A percentile compares a stretch with the other conserved stretches of the same genome.
Conservation (phyloP, 2,329 filamentous ascomycete genomes). For the Talaromyces piceae region DNA sequence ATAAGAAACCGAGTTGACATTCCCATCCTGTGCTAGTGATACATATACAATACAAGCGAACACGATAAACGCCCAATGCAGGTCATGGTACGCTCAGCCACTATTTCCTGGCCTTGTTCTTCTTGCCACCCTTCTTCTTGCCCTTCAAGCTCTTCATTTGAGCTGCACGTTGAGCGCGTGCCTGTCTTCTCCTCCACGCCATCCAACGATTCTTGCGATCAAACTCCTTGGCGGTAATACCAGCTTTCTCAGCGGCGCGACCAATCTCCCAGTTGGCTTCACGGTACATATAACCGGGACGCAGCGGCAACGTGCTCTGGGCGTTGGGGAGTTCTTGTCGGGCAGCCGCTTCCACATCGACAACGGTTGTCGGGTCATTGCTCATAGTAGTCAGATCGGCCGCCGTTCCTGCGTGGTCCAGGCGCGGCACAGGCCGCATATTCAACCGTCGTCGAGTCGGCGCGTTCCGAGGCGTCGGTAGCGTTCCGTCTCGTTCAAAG, state of each 20-base stretch:
- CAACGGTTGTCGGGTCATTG: slow-evolving; percentile 13
- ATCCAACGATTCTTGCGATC: slow-evolving; percentile 54
- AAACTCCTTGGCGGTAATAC: slow-evolving; percentile 49
- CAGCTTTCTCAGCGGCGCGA: slow-evolving; percentile 52
- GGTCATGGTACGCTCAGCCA: slow-evolving; percentile 4
- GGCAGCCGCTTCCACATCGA: slow-evolving; percentile 19
- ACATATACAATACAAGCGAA: slow-evolving; percentile 9
- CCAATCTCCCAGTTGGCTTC: slow-evolving; percentile 64
- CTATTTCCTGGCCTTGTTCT: slow-evolving; percentile 23
- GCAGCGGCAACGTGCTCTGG: slow-evolving; percentile 29
- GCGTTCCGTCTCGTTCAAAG: slow-evolving; percentile 70
- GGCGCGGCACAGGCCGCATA: slow-evolving; percentile 52
- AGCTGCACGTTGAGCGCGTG: slow-evolving; percentile 43
- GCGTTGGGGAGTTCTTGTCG: slow-evolving; percentile 19
- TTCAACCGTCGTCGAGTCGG: slow-evolving; percentile 68
- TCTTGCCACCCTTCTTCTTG: slow-evolving; percentile 35
- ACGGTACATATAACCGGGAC: slow-evolving; percentile 56
- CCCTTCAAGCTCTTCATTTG: slow-evolving; percentile 49
- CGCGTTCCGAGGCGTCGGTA: slow-evolving; percentile 69
- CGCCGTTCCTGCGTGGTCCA: slow-evolving; percentile 14
- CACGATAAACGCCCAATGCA: slow-evolving; percentile 1
- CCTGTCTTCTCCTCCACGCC: slow-evolving; percentile 56
- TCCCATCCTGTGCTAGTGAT: slow-evolving; percentile 1
- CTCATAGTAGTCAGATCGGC: slow-evolving; percentile 15
- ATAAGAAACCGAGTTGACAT: background rate